These are phyloP conservation scores for Saccharomyces kudriavzevii DNA, from an alignment of 805 yeast genomes.

Conservation along the genomic window DNA sequence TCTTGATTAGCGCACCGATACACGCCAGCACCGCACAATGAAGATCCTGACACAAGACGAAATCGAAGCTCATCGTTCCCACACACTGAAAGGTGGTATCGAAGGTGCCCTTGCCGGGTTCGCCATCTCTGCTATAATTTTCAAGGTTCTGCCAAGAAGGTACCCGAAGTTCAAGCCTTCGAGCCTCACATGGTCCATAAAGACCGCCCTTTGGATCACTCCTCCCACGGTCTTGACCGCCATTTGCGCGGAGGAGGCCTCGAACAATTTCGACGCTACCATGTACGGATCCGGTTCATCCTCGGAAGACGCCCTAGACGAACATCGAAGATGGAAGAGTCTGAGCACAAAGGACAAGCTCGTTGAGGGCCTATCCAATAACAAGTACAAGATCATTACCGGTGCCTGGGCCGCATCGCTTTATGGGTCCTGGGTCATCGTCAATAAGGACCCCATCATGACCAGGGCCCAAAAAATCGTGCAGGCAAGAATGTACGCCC, in stretches of 20 bases:
- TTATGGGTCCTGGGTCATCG: constrained; percentile 69
- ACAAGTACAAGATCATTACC: constrained; percentile 61
- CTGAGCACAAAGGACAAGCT: constrained; percentile 43
- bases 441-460: constrained; percentile 68
- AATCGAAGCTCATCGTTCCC: constrained; percentile 53
- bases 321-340: constrained; percentile 43
- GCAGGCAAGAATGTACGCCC: constrained; percentile 88
- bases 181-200: constrained; percentile 45
- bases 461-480: constrained; percentile 72
- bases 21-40: constrained; percentile 36
- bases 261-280: constrained; percentile 54
- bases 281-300: constrained; percentile 42
- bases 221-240: constrained; percentile 60
- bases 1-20: background rate
- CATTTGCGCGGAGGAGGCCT: constrained; percentile 63
- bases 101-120: constrained; percentile 55
- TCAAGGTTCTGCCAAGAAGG: constrained; percentile 41
- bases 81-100: constrained; percentile 51
- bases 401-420: constrained; percentile 75
- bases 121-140: constrained; percentile 46
- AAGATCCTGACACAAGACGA: constrained; percentile 62
- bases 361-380: constrained; percentile 40
- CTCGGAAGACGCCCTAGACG: constrained; percentile 36
- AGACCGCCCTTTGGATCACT: constrained; percentile 56
- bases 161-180: constrained; percentile 37